Evolutionary conservation across 306 rosid species (phyloP).

Genomic region (Adenanthera pavonina): DNA sequence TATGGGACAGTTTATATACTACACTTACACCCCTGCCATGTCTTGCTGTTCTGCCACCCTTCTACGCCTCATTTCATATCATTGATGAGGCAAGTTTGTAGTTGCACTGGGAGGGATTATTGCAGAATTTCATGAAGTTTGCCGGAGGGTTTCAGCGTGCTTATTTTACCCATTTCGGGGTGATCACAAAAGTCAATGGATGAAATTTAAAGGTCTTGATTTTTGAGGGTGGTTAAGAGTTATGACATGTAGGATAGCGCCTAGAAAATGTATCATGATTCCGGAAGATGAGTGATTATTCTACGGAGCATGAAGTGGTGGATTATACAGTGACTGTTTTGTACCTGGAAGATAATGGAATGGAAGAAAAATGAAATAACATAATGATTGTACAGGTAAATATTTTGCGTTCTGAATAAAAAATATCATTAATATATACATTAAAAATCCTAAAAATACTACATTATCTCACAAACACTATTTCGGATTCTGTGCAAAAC

Average conservation of each 20-base stretch:
- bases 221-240: not conserved
- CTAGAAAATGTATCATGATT: not conserved
- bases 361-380: not conserved
- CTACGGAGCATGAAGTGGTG: not conserved
- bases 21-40: slow-evolving; percentile 4
- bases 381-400: not conserved
- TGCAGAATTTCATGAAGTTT: not conserved
- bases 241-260: not conserved
- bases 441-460: too few species aligned
- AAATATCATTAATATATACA: too few species aligned
- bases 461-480: too few species aligned
- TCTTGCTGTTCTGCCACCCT: slow-evolving; percentile 11
- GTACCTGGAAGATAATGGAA: not conserved
- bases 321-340: not conserved
- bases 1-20: slow-evolving; percentile 50
- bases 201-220: not conserved
- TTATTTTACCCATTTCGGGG: not conserved
- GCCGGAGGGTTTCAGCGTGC: not conserved
- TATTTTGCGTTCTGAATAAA: too few species aligned
- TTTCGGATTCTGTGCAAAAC: too few species aligned
- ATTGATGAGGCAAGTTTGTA: not conserved
- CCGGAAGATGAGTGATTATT: not conserved
- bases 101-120: not conserved
- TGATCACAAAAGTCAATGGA: not conserved
- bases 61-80: not conserved